Conservation (phyloP, 331 rosid genomes). For the Cydonia oblonga region DNA sequence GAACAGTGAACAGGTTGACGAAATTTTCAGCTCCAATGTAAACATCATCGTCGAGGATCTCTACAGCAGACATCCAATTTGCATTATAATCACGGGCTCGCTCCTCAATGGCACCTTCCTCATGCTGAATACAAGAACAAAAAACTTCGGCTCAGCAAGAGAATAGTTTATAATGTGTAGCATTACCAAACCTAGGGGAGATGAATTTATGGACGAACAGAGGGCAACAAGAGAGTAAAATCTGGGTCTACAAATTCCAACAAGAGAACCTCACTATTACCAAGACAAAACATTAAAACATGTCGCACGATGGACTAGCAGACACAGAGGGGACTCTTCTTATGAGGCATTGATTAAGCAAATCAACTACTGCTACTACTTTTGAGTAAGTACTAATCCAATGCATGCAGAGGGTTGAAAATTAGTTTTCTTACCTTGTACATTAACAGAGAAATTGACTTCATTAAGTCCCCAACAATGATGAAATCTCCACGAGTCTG, state of each 20-base stretch:
- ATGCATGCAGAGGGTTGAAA: background rate
- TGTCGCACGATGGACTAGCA: background rate
- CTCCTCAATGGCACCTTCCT: slow-evolving; percentile 92
- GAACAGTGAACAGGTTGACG: slow-evolving; percentile 72
- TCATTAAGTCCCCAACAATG: slow-evolving; percentile 82
- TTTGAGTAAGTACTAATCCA: background rate
- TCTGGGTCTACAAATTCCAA: background rate
- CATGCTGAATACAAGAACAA: slow-evolving; percentile 40
- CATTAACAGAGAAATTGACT: slow-evolving; percentile 75
- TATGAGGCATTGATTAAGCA: background rate
- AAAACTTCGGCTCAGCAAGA: background rate
- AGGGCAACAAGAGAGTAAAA: background rate
- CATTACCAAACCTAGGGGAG: too few species aligned
- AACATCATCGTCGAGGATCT: slow-evolving; percentile 86
- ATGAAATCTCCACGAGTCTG: slow-evolving; percentile 88
- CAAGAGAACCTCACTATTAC: background rate
- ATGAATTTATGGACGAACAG: background rate
- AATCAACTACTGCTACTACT: background rate
- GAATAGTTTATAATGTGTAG: slow-evolving; percentile 23
- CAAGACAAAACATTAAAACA: too few species aligned
- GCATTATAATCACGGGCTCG: slow-evolving; percentile 88
- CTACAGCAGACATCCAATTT: slow-evolving; percentile 98
- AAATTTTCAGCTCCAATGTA: slow-evolving; percentile 86
- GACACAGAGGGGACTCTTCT: background rate
- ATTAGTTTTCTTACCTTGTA: slow-evolving; percentile 51